Evolutionary conservation across 2,329 filamentous ascomycete species (phyloP), one percentile per base, ranked within the genome.

Genomic region (Monilinia laxa): DNA sequence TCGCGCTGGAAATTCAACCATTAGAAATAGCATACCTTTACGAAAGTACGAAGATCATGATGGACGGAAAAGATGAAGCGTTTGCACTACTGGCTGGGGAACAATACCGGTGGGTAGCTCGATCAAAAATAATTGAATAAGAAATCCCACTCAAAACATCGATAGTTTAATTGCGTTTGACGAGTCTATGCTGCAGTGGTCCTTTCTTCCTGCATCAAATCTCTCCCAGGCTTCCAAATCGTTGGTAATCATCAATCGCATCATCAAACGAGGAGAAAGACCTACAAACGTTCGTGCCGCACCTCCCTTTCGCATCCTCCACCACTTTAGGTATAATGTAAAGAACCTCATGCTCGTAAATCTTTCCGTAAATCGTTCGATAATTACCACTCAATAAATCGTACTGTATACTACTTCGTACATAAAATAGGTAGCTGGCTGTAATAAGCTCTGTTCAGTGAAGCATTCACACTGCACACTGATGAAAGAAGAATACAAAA

Each of bases 221-320:
- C 28, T 38, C 58, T 51, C 58, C 58, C 35, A 51, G 42, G n/a
- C 57, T 60, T 49, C 57, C 57, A 28, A 49, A 60, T 49, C 49
- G 28, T 60, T 60, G 57, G 57, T 49, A 49, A 60, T 60, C 28
- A 49, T 23, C 53, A 56, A 38, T 40, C 53, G 20, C 11, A 42
- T 56, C 28, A 60, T 60, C 45, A 60, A 51, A 60, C 45, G 58
- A 51, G 20, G 58, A 59, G 20, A 49, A 59, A 12, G 11, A 23
- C 45, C 28, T 49, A 59, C 45, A 60, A 60, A 60, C 57, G 49
- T 49, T 51, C 45, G 28, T 51, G 23, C 49, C n/a, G n/a, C 57
- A 23, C n/a, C 16, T 31, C n/a, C 52, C 42, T n/a, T 40, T 59
- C 45, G 54, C 55, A 65, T 60, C 55, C 35, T 42, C 35, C 47